These are phyloP conservation scores for Phaffia tasmanica DNA, from an alignment of 768 basidiomycete genomes.

Conservation along the genomic window DNA sequence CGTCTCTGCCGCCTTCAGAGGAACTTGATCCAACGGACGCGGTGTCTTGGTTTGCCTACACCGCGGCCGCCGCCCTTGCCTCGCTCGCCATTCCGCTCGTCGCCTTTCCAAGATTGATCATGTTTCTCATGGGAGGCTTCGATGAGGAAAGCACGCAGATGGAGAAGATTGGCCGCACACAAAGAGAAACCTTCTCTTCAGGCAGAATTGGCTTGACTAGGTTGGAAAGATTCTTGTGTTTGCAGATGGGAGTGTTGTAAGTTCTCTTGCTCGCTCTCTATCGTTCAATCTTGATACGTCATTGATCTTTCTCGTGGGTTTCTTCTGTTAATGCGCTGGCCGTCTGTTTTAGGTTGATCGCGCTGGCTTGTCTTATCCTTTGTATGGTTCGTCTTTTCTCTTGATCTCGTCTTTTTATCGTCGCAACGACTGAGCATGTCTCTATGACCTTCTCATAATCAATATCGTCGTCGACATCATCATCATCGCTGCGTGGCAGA, in stretches of 20 bases:
- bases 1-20: neutral
- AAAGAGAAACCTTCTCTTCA: too few species aligned
- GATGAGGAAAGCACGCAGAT: neutral
- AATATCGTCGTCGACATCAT: neutral
- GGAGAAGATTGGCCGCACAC: too few species aligned
- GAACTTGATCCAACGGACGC: neutral
- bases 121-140: slow-evolving; percentile 19
- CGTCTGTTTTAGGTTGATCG: neutral
- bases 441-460: slow-evolving; percentile 1
- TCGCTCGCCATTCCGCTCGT: slow-evolving; percentile 5
- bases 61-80: slow-evolving; percentile 4
- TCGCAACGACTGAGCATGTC: neutral
- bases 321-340: too few species aligned
- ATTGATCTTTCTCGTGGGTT: too few species aligned
- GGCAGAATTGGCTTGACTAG: slow-evolving; percentile 9
- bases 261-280: neutral
- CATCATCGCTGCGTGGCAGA: neutral
- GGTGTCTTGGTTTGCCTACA: slow-evolving; percentile 20
- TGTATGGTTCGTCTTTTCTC: neutral
- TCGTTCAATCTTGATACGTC: too few species aligned
- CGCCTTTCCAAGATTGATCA: slow-evolving; percentile 12
- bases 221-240: slow-evolving; percentile 14
- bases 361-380: neutral
- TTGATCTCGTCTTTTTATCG: neutral
- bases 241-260: slow-evolving; percentile 7